Evolutionary conservation across 192 early-diverging fungal species (phyloP).

Genomic region (Rhizoclosmatium sp.): DNA sequence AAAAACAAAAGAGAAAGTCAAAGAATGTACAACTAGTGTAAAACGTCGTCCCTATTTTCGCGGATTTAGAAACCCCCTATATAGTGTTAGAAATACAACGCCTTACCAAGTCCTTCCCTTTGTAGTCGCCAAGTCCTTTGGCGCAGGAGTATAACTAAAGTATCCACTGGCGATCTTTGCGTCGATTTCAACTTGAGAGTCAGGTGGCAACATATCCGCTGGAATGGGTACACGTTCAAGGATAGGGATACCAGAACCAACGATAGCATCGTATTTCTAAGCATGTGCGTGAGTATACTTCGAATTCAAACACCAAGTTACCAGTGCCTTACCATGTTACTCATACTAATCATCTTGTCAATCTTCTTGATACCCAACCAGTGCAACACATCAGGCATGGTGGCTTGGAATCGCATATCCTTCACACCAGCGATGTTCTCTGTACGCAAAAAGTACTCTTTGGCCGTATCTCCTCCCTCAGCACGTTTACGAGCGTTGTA

Average conservation of each 20-base stretch:
- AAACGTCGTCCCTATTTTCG: too few relatives aligned
- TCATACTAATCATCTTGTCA: conserved; percentile 83
- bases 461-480: conserved; percentile 87
- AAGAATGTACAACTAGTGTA: too few relatives aligned
- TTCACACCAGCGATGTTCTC: conserved; percentile 90
- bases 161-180: conserved; percentile 97
- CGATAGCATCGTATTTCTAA: conserved; percentile 92
- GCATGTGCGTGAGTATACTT: conserved; percentile 8
- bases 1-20: too few relatives aligned
- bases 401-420: conserved; percentile 96
- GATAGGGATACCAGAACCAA: conserved; percentile 85
- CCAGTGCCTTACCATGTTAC: conserved; percentile 47
- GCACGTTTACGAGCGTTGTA: conserved; percentile 88
- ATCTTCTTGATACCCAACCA: conserved; percentile 95
- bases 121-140: conserved; percentile 67
- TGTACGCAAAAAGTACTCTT: conserved; percentile 86
- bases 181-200: conserved; percentile 94
- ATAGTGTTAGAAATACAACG: neutral
- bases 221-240: conserved; percentile 89
- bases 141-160: conserved; percentile 73
- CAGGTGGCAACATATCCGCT: conserved; percentile 85
- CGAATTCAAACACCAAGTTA: conserved; percentile 24
- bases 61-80: neutral
- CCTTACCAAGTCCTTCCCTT: conserved; percentile 65
- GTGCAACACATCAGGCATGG: conserved; percentile 96